Conservation (phyloP, 2,329 filamentous ascomycete species). For the Eurotiales sp. region DNA sequence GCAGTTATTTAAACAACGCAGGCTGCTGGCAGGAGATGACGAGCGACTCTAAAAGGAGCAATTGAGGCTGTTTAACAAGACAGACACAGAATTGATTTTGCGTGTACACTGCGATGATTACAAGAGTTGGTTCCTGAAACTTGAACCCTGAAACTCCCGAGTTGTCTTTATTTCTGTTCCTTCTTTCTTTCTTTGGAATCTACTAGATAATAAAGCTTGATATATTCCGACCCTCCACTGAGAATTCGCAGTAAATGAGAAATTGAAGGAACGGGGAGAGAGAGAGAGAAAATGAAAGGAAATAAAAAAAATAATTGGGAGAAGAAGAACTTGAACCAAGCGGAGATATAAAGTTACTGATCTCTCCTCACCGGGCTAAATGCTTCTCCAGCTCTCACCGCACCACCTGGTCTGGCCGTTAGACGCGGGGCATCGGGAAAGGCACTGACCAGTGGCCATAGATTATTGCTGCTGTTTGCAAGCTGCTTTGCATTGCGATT, state of each 20-base stretch:
- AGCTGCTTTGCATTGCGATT: too few relatives aligned
- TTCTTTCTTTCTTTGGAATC: neutral
- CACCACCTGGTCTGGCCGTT: neutral
- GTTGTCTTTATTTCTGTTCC: neutral
- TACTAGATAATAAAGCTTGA: neutral
- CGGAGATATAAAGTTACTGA: neutral
- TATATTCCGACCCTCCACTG: neutral
- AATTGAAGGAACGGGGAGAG: too few relatives aligned
- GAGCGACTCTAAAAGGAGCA: neutral
- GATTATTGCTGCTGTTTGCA: too few relatives aligned
- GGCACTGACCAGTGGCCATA: neutral
- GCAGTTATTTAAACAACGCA: too few relatives aligned
- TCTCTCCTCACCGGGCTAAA: slow-evolving; percentile 9
- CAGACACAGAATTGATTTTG: neutral
- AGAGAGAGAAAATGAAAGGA: neutral
- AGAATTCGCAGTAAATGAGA: too few relatives aligned
- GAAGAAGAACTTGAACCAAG: neutral
- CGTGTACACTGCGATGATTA: neutral
- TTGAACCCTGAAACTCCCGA: neutral
- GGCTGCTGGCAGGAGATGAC: too few relatives aligned
- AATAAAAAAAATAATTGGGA: neutral
- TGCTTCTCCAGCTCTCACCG: neutral
- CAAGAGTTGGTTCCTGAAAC: neutral
- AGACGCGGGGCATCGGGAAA: slow-evolving; percentile 2
- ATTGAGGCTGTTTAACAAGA: neutral